A percentile compares a stretch with the other conserved stretches of the same genome.
Evolutionary conservation across 306 rosid species (phyloP).

Genomic region (Malus domestica): DNA sequence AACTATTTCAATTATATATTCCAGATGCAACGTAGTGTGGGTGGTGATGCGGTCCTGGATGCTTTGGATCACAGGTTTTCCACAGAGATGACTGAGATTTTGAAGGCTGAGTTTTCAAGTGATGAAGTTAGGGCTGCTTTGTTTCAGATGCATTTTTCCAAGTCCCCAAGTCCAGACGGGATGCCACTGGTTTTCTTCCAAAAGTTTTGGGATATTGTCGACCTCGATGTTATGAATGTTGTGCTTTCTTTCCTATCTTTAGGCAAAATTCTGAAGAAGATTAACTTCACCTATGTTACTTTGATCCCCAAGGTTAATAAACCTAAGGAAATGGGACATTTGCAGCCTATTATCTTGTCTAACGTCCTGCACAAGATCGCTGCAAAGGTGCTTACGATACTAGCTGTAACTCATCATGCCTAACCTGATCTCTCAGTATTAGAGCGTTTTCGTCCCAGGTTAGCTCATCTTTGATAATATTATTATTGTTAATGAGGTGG

Average conservation of each 20-base stretch:
- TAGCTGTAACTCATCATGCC: background rate
- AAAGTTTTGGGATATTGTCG: no score
- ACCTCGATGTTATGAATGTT: no score
- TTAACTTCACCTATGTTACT: background rate
- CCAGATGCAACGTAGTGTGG: no score
- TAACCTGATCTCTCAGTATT: background rate
- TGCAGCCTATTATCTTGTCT: background rate
- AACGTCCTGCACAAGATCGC: background rate
- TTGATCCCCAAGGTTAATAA: background rate
- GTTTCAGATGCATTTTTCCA: no score
- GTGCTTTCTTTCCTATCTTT: no score
- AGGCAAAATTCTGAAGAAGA: background rate
- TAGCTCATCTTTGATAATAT: background rate
- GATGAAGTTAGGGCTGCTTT: no score
- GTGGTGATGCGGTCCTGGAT: no score
- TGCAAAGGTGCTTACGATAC: background rate
- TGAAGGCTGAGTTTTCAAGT: no score
- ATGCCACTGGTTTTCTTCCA: no score
- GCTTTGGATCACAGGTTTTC: no score
- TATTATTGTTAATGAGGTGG: background rate
- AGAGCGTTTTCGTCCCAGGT: background rate
- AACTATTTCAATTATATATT: no score
- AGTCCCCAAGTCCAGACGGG: rapidly evolving
- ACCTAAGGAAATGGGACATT: background rate
- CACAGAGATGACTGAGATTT: no score